phyloP scores from a whole-genome alignment of 2,329 filamentous ascomycete genomes.

The Annulohypoxylon truncatum region DNA sequence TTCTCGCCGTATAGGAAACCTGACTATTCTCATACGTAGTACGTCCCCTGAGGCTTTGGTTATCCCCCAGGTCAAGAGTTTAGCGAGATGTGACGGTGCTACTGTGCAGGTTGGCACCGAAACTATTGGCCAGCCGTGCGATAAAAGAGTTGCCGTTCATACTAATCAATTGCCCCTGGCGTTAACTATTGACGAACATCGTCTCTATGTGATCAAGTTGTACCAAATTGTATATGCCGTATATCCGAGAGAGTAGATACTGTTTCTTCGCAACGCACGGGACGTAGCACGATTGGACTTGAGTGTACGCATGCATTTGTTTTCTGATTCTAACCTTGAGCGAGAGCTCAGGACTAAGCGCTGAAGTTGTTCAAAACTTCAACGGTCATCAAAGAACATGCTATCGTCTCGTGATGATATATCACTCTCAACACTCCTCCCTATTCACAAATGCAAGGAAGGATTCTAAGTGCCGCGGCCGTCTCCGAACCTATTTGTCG shows the following conservation, averaged over 20 bases:
- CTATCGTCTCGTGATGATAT: background rate
- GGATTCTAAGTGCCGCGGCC: slow-evolving; percentile 3
- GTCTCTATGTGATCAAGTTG: background rate
- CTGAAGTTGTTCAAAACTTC: background rate
- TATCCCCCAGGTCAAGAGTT: background rate
- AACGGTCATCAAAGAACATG: background rate
- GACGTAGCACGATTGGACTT: slow-evolving; percentile 6
- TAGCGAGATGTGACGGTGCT: slow-evolving; percentile 27
- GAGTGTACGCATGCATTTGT: background rate
- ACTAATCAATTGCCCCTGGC: slow-evolving; percentile 26
- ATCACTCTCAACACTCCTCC: background rate
- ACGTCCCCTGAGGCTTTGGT: background rate
- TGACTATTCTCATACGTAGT: background rate
- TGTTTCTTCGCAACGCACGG: background rate
- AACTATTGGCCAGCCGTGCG: slow-evolving; percentile 37
- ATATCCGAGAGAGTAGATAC: slow-evolving; percentile 10
- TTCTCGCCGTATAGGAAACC: background rate
- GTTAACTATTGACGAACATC: slow-evolving; percentile 29
- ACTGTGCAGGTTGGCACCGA: slow-evolving; percentile 23
- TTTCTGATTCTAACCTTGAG: background rate
- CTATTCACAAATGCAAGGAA: background rate
- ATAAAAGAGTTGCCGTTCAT: slow-evolving; percentile 16
- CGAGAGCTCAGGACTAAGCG: background rate
- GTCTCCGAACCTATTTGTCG: background rate
- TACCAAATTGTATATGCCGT: slow-evolving; percentile 3